Percentiles rank a stretch among this genome's conserved stretches.
These are phyloP conservation scores for Solanum hybrid DNA, from an alignment of 305 asterid genomes.

Conservation along the genomic window DNA sequence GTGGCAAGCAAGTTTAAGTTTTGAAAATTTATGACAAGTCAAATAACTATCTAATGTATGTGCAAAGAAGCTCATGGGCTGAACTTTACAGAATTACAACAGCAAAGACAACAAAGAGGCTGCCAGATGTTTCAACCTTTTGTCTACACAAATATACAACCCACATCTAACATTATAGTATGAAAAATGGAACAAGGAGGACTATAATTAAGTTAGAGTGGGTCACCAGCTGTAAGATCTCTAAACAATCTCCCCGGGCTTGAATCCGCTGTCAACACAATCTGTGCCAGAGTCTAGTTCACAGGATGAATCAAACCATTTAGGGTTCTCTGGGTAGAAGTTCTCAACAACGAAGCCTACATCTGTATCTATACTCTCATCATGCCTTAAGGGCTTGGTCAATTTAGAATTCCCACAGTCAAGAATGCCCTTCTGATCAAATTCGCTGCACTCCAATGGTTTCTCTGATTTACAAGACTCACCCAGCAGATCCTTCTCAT, in stretches of 20 bases:
- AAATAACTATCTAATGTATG: constrained; percentile 40
- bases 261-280: constrained; percentile 67
- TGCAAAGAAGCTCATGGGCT: constrained; percentile 55
- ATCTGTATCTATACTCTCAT: constrained; percentile 58
- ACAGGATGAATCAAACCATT: constrained; percentile 94
- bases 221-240: constrained; percentile 41
- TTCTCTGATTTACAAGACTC: constrained; percentile 76
- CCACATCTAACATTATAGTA: constrained; percentile 35
- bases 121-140: constrained; percentile 32
- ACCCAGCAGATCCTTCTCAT: constrained; percentile 61
- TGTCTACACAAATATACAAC: constrained; percentile 50
- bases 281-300: constrained; percentile 71
- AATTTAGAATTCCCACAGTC: constrained; percentile 62
- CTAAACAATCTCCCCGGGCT: constrained; percentile 71
- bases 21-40: constrained; percentile 20
- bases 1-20: constrained; percentile 5
- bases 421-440: constrained; percentile 65
- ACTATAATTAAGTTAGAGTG: constrained; percentile 36
- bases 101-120: constrained; percentile 36
- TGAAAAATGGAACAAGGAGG: constrained; percentile 30
- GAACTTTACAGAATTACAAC: constrained; percentile 57
- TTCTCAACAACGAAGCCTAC: constrained; percentile 70
- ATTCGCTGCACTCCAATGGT: constrained; percentile 69
- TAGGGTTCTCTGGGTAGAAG: constrained; percentile 81
- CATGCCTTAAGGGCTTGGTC: constrained; percentile 59